A percentile compares a stretch with the other conserved stretches of the same genome.
phyloP scores from a whole-genome alignment of 1,284 basidiomycete species.

The Ustilago crameri region DNA sequence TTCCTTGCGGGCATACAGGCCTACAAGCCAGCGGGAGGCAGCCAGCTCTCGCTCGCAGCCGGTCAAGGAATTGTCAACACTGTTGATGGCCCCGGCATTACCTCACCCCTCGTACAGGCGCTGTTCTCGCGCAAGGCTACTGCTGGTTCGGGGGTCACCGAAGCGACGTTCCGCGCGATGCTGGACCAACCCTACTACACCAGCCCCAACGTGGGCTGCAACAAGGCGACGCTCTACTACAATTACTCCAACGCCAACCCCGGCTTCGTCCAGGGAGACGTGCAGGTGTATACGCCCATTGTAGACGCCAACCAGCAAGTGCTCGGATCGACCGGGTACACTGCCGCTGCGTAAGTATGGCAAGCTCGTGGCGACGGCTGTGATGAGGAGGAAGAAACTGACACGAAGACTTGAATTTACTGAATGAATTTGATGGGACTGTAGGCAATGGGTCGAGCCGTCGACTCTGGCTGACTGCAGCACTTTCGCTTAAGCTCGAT shows the following conservation, averaged over 20 bases:
- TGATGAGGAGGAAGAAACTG: too few species aligned
- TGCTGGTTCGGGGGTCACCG: conserved; percentile 10
- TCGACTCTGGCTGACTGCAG: conserved; percentile 11
- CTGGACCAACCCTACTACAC: conserved; percentile 29
- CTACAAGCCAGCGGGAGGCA: conserved; percentile 16
- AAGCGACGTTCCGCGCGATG: conserved; percentile 7
- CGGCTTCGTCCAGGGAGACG: conserved; percentile 16
- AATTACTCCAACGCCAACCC: conserved; percentile 30
- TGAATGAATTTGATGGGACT: too few species aligned
- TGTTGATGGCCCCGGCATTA: conserved; percentile 24
- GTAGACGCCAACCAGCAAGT: conserved; percentile 1
- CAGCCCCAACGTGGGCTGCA: conserved; percentile 15
- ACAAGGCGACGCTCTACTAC: conserved; percentile 16
- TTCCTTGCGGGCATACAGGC: neutral
- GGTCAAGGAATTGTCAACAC: conserved; percentile 20
- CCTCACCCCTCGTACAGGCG: conserved; percentile 17
- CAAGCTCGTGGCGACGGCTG: too few species aligned
- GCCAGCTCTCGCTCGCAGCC: conserved; percentile 10
- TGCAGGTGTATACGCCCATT: conserved; percentile 16
- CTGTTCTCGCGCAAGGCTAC: conserved; percentile 5
- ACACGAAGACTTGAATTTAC: too few species aligned
- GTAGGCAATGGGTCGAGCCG: conserved; percentile 25
- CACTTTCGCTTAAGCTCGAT: conserved; percentile 13
- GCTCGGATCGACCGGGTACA: conserved; percentile 6
- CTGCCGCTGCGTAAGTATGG: conserved; percentile 28